phyloP scores from a whole-genome alignment of 78 protist genomes.

The Polysphondylium violaceum region DNA sequence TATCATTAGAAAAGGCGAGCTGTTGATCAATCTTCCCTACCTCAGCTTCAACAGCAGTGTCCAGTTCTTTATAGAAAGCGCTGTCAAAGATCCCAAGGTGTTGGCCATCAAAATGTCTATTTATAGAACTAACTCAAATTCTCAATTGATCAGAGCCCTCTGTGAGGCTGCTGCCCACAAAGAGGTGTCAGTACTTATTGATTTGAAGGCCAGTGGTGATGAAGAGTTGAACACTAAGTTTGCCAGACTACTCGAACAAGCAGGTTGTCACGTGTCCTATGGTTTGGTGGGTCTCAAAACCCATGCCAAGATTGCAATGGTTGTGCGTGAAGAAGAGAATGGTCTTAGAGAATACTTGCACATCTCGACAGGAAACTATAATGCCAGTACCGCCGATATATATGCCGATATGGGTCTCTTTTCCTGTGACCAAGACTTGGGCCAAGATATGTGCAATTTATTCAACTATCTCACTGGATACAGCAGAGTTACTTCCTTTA shows the following conservation, averaged over 20 bases:
- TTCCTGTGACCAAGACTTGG: conserved; percentile 52
- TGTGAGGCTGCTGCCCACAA: conserved; percentile 73
- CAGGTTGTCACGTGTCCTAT: conserved; percentile 70
- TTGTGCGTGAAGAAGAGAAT: conserved; percentile 65
- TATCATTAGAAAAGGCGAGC: conserved; percentile 61
- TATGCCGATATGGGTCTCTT: conserved; percentile 64
- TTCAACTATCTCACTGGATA: conserved; percentile 80
- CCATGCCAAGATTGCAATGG: conserved; percentile 71
- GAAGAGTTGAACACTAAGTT: conserved; percentile 68
- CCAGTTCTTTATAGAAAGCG: conserved; percentile 66
- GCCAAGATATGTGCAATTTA: conserved; percentile 70
- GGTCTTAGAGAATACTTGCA: conserved; percentile 41
- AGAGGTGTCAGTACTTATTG: conserved; percentile 65
- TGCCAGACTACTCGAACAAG: conserved; percentile 65
- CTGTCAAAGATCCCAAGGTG: conserved; percentile 75
- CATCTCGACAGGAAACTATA: conserved; percentile 68
- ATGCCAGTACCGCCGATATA: conserved; percentile 60
- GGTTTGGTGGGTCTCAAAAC: conserved; percentile 76
- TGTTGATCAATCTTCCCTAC: conserved; percentile 52
- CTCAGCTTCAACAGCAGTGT: conserved; percentile 52
- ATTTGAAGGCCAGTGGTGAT: conserved; percentile 64
- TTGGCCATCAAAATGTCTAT: conserved; percentile 74
- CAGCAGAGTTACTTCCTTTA: conserved; percentile 50
- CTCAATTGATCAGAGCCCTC: conserved; percentile 59
- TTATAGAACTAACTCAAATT: conserved; percentile 56